Conservation (phyloP, 1,284 basidiomycete genomes). For the Sporisorium scitamineum region DNA sequence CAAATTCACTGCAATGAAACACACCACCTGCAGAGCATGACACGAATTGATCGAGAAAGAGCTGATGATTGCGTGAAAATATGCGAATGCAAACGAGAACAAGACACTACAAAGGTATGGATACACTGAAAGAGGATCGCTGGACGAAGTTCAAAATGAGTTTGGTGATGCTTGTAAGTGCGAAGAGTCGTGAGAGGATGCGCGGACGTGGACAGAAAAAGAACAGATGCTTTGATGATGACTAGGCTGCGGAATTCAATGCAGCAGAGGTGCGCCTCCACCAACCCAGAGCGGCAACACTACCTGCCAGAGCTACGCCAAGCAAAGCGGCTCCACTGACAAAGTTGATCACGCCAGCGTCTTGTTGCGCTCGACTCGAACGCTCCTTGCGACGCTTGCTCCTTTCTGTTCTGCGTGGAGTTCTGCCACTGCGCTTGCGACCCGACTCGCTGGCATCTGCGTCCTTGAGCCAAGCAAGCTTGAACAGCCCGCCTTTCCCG, state of each 20-base stretch:
- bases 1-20: not conserved
- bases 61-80: constrained; percentile 5
- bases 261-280: constrained; percentile 50
- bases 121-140: constrained; percentile 2
- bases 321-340: constrained; percentile 53
- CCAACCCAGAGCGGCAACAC: constrained; percentile 51
- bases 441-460: constrained; percentile 10
- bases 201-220: not conserved
- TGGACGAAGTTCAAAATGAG: not conserved
- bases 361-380: constrained; percentile 15
- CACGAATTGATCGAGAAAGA: not conserved
- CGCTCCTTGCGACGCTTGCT: constrained; percentile 35
- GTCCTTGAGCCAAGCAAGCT: constrained; percentile 18
- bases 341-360: constrained; percentile 48
- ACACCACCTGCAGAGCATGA: not conserved
- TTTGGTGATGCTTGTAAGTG: not conserved
- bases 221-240: not conserved
- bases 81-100: constrained; percentile 15
- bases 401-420: constrained; percentile 15
- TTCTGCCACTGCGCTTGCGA: constrained; percentile 28
- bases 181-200: not conserved
- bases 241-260: constrained; percentile 31
- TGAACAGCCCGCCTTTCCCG: constrained; percentile 23
- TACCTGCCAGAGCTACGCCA: constrained; percentile 48
- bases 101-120: constrained; percentile 3